phyloP scores from a whole-genome alignment of 2,329 filamentous ascomycete species.

The Colletotrichum orbiculare region DNA sequence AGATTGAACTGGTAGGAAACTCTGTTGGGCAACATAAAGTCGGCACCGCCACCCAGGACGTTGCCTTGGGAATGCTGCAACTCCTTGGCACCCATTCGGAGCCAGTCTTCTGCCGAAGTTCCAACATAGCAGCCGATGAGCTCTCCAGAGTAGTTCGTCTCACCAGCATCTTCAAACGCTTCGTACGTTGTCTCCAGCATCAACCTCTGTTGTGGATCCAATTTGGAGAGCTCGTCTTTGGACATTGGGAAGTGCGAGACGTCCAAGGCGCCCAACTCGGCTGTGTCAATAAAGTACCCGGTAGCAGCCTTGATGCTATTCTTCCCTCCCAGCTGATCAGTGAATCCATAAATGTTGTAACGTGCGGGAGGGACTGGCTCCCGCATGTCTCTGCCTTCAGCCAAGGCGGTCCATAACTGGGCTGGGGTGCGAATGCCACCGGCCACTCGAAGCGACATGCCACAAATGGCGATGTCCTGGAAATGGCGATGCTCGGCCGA shows the following conservation, averaged over 20 bases:
- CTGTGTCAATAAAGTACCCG: constrained; percentile 46
- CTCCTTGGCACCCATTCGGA: constrained; percentile 39
- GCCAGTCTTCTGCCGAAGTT: constrained; percentile 43
- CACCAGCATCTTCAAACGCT: constrained; percentile 38
- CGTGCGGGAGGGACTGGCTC: constrained; percentile 39
- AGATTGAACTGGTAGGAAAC: constrained; percentile 47
- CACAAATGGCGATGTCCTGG: constrained; percentile 41
- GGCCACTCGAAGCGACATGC: constrained; percentile 42
- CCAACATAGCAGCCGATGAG: constrained; percentile 45
- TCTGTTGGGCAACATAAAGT: constrained; percentile 45
- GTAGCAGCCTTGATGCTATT: constrained; percentile 39
- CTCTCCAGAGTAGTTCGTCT: constrained; percentile 40
- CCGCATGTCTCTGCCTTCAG: constrained; percentile 40
- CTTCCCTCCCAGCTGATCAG: constrained; percentile 33
- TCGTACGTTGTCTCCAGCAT: constrained; percentile 22
- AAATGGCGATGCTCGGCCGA: too few species aligned
- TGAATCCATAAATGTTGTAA: constrained; percentile 36
- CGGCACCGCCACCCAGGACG: constrained; percentile 31
- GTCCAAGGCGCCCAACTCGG: constrained; percentile 43
- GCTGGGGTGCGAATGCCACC: constrained; percentile 39
- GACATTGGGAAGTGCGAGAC: constrained; percentile 45
- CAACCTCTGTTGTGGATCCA: constrained; percentile 30
- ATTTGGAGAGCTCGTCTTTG: constrained; percentile 39
- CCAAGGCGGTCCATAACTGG: constrained; percentile 42
- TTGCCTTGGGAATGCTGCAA: constrained; percentile 37